phyloP scores from a whole-genome alignment of 2,329 filamentous ascomycete genomes.

The Fusarium sp. region DNA sequence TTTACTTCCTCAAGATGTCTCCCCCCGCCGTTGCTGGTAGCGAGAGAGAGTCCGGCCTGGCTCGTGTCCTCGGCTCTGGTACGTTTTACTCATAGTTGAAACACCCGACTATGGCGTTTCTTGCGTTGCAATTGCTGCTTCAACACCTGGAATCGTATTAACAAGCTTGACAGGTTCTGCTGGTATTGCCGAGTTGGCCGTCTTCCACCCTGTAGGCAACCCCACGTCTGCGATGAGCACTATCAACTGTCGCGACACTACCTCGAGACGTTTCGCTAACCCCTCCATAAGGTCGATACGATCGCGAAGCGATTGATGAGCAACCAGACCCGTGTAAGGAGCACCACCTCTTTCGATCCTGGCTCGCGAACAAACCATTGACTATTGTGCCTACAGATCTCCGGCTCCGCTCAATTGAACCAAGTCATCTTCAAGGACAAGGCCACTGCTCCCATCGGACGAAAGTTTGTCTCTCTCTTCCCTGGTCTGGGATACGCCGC shows the following conservation, averaged over 20 bases:
- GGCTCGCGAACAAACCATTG: slow-evolving; percentile 26
- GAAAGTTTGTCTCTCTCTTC: slow-evolving; percentile 95
- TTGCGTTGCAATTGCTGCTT: neutral
- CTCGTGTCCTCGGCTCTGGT: slow-evolving; percentile 94
- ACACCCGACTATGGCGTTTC: slow-evolving; percentile 2
- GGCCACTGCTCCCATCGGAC: slow-evolving; percentile 75
- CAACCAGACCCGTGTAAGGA: slow-evolving; percentile 79
- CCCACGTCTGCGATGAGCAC: slow-evolving; percentile 24
- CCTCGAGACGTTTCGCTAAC: slow-evolving; percentile 38
- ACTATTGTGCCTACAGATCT: slow-evolving; percentile 48
- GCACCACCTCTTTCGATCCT: slow-evolving; percentile 57
- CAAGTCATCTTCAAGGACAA: slow-evolving; percentile 94
- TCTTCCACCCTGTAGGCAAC: slow-evolving; percentile 85
- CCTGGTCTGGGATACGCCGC: slow-evolving; percentile 97
- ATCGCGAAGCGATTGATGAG: slow-evolving; percentile 99
- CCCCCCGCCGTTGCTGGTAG: slow-evolving; percentile 62
- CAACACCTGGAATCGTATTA: slow-evolving; percentile 25
- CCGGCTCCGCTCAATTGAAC: slow-evolving; percentile 75
- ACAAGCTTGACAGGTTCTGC: slow-evolving; percentile 76
- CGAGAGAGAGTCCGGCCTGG: slow-evolving; percentile 88
- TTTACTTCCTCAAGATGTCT: slow-evolving; percentile 65
- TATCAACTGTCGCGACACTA: slow-evolving; percentile 11
- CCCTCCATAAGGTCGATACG: slow-evolving; percentile 81
- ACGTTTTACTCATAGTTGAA: slow-evolving; percentile 44
- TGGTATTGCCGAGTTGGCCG: slow-evolving; percentile 90